phyloP scores from a whole-genome alignment of 495 filamentous ascomycete genomes.

The Tuber borchii region DNA sequence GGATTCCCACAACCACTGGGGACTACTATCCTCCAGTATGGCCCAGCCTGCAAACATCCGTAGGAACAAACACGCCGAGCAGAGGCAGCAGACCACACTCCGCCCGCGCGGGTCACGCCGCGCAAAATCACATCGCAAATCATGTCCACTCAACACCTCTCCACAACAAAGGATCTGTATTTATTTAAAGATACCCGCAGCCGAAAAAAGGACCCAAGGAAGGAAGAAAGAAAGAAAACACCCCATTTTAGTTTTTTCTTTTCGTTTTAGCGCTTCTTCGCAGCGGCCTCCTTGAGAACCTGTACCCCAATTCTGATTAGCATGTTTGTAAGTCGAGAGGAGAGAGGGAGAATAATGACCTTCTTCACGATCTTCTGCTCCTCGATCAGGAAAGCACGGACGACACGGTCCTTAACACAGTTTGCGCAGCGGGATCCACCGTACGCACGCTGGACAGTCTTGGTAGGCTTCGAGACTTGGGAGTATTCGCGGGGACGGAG shows the following conservation, averaged over 20 bases:
- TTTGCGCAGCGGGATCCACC: conserved; percentile 96
- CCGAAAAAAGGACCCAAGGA: not conserved
- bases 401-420: conserved; percentile 95
- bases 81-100: not conserved
- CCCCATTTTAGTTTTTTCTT: not conserved
- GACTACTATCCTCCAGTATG: not conserved
- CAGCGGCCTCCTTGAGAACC: conserved; percentile 64
- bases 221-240: not conserved
- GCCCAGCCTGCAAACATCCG: not conserved
- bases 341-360: conserved; percentile 48
- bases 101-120: not conserved
- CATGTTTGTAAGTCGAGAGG: not conserved
- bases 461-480: conserved; percentile 91
- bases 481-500: conserved; percentile 96
- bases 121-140: not conserved
- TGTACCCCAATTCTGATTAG: conserved; percentile 7
- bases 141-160: not conserved
- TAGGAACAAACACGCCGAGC: not conserved
- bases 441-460: conserved; percentile 97
- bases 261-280: conserved; percentile 55
- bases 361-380: conserved; percentile 99
- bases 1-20: not conserved
- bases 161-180: not conserved
- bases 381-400: conserved; percentile 97
- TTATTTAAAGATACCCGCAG: conserved; percentile 1